Evolutionary conservation across 345 rosid species (phyloP).

Genomic region (Eucalyptus tenuipes): DNA sequence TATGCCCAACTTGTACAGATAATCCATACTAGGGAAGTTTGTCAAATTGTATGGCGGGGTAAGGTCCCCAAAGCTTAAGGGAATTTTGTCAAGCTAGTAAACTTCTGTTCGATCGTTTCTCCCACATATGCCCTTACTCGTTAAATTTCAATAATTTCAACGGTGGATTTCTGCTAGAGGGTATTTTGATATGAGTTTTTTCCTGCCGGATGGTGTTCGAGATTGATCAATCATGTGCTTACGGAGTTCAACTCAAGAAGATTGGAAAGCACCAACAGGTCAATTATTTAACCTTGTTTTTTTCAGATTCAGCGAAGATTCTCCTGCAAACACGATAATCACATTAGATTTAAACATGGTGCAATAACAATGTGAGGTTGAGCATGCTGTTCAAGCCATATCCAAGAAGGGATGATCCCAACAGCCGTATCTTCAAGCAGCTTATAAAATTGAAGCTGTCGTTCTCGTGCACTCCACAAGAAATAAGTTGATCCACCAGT

Average conservation of each 20-base stretch:
- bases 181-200: background rate
- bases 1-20: background rate
- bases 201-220: background rate
- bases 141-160: background rate
- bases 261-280: background rate
- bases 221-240: accelerated
- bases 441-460: background rate
- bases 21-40: background rate
- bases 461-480: background rate
- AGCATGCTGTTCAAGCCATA: background rate
- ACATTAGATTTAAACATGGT: background rate
- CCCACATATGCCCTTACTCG: background rate
- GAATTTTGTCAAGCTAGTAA: background rate
- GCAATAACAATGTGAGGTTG: background rate
- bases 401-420: background rate
- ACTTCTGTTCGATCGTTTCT: background rate
- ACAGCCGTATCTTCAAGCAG: background rate
- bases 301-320: background rate
- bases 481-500: background rate
- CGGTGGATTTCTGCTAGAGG: background rate
- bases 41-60: background rate
- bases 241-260: background rate
- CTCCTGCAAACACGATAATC: background rate
- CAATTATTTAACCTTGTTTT: background rate
- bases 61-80: background rate